These are phyloP conservation scores for Coemansia sp. DNA, from an alignment of 192 early-diverging fungal species.

Conservation along the genomic window DNA sequence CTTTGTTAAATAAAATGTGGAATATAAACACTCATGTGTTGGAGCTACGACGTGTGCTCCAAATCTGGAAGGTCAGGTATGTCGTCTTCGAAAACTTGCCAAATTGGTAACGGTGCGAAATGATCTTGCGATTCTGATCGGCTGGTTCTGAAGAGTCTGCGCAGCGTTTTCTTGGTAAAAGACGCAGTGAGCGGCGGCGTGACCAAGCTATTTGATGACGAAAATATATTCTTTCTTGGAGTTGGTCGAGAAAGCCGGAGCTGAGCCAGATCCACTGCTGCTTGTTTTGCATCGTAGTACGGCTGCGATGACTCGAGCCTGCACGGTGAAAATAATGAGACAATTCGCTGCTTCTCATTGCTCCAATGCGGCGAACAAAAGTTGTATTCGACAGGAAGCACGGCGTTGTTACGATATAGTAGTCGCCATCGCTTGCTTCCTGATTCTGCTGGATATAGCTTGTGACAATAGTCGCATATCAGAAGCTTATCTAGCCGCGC, in stretches of 20 bases:
- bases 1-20: background rate
- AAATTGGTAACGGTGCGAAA: background rate
- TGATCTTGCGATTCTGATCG: background rate
- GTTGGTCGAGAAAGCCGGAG: background rate
- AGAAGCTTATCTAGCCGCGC: constrained; percentile 17
- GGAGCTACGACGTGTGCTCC: background rate
- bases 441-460: constrained; percentile 25
- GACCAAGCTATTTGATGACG: background rate
- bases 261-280: background rate
- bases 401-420: constrained; percentile 13
- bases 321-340: constrained; percentile 37
- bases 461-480: constrained; percentile 37
- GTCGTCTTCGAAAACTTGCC: constrained; percentile 30
- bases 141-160: background rate
- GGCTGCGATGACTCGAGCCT: constrained; percentile 15
- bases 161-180: background rate
- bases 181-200: background rate
- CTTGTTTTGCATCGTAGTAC: constrained; percentile 17
- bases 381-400: constrained; percentile 34
- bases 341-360: constrained; percentile 33
- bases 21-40: background rate
- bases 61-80: constrained; percentile 11
- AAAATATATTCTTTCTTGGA: background rate
- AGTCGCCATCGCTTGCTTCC: constrained; percentile 32
- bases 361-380: constrained; percentile 41